Evolutionary conservation across 1,284 basidiomycete genomes (phyloP), one percentile per base, ranked within the genome.

Genomic region (Bjerkandera adusta): DNA sequence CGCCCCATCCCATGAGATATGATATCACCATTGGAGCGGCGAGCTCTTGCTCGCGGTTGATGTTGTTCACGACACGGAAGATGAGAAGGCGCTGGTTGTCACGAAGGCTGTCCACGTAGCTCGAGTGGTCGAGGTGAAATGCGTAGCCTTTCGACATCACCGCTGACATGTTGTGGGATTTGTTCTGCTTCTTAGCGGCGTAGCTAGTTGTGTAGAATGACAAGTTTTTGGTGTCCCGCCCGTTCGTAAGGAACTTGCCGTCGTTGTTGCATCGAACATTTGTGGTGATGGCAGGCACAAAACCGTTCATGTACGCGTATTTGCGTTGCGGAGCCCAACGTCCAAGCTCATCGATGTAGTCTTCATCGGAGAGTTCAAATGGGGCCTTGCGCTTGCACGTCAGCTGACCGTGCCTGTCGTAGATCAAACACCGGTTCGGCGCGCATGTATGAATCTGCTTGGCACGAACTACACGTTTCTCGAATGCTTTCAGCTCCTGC

Each of bases 321-420:
- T 45, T 7, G 5, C 64, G 49, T 34, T 59, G 57, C 3, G 53
- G 57, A 0, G 22, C 35, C 54, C 59, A 63, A 6, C 45, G 20
- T 1, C 61, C 56, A 20, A 48, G 41, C 11, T 53, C 56, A 4
- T 49, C 25, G 1, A 71, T 54, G 18, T 36, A 58, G n/a, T 54
- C 58, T 5, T 56, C 45, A 0, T 42, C 25, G 1, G 60, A 50
- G 0, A 55, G 11, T 20, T 42, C 24, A 18, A 58, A 74, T 6
- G 71, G 71, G 4, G 68, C 68, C 0, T 60, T 30, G 3, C 68
- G 38, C 49, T 72, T 73, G 51, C 69, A 73, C 4, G 33, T 35
- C 5, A 48, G 32, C 3, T 29, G 20, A 1, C 59, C 62, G 10
- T 59, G 54, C 40, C 56, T 48, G 6, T 53, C 34, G 48, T 38